Base-by-base conservation (phyloP, 176 grass and related monocot species). In the Secale cereale region DNA sequence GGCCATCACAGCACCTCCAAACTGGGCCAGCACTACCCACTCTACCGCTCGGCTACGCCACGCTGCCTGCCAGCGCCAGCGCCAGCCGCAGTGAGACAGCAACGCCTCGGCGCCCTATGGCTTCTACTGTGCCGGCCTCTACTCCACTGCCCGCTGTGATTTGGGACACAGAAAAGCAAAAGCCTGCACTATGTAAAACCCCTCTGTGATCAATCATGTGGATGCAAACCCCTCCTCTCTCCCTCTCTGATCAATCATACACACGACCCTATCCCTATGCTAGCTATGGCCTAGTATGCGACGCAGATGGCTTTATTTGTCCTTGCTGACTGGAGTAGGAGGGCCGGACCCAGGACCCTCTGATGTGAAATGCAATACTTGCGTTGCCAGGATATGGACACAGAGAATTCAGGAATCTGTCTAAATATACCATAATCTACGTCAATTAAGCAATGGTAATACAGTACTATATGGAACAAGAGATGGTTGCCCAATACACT, bases 131-230 rank as follows among this genome's bases (percentile, higher is more conserved):
- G 30, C 30, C 30, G 30, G 30, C 30, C 30, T 31, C 30, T 31
- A 31, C 30, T 31, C 30, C 3, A 31, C 30, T 31, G 30, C 30
- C 30, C 30, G 3, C 30, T 22, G 2, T 54, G 68, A 3, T 75
- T 85, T 75, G 82, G 76, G 76, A 82, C 36, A 63, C 14, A 26
- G 39, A 89, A 88, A 89, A 81, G 82, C 68, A 59, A 89, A 88
- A 84, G 81, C 87, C 81, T 80, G 87, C 78, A 65, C 75, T 10
- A 35, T 23, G 10, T 26, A 30, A 79, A 65, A 40, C 5, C 25
- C 6, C 65, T 35, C 65, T 36, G 39, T 39, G 66, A 57, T 79
- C 32, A 84, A 80, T 74, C 81, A 80, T 85, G 70, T 0, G 23
- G 76, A 33, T 8, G 10, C 20, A 41, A 78, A 36, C 3, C 33